Base-by-base conservation (phyloP, 371 early-diverging fungal genomes). In the Mortierella sp. region DNA sequence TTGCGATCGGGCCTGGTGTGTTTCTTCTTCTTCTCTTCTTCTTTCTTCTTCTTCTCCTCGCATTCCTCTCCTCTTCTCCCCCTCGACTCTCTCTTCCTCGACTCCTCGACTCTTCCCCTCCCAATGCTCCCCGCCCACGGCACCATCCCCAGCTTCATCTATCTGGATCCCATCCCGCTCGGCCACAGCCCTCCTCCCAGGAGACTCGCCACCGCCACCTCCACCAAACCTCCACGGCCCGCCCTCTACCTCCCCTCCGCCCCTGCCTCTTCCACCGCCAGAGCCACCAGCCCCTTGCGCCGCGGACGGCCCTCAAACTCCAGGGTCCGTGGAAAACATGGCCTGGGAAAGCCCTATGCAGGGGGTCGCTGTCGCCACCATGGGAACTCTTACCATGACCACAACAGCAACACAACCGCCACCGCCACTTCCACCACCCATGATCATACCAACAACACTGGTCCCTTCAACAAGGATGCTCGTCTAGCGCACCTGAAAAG, bases 81-180 rank as follows among this genome's bases (percentile, higher is more conserved):
- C 26, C 45, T 45, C 27, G 16, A n/a, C n/a, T n/a, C n/a, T 23
- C 51, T 7, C 54, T 31, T 31, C 26, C 30, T n/a, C 38, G 28
- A n/a, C 8, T 9, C 14, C 16, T 52, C 54, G n/a, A 1, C 38
- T 23, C 39, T 14, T 28, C 45, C 23, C 47, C 30, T n/a, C 10
- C 46, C 45, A 12, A 72, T 64, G 57, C 53, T 24, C 19, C 53
- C 59, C 42, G 48, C 18, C n/a, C 55, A 27, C 41, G 45, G 53
- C 19, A 61, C 64, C 21, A 42, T 57, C 48, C 76, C 69, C 21
- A 69, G 64, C 54, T 68, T 65, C 59, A 61, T 74, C 51, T 58
- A 61, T 34, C 28, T 69, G 58, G 65, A 67, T 34, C 52, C 39
- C 49, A 26, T 26, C 6, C 6, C n/a, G n/a, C n/a, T n/a, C n/a